Base-by-base conservation (phyloP, 768 basidiomycete genomes). In the Lentinula guzmanii region DNA sequence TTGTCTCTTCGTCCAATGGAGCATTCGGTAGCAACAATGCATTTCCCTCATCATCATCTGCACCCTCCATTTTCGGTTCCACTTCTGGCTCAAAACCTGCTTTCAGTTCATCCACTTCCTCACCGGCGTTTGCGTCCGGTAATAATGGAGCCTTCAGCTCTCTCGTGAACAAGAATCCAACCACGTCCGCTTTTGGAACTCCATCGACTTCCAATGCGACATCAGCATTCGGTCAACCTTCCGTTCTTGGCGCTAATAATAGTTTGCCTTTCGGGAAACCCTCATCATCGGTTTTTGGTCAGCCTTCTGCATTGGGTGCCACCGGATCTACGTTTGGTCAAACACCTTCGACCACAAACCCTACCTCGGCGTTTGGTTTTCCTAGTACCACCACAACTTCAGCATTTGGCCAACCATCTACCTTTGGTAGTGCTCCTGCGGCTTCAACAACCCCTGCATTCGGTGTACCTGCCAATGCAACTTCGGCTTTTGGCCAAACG, bases 21-120 rank as follows among this genome's bases (percentile, higher is more conserved):
- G 68, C 56, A 70, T 75, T 66, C 34, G 65, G 71, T 33, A 43
- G 57, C 45, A 53, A 65, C n/a, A 76, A 79, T 13, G 75, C 76
- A 6, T 81, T 81, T 62, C 51, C 65, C 16, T 39, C 51, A 18
- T 42, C 50, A 48, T 21, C 64, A 46, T 61, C 75, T 51, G 24
- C 68, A 18, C 66, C 75, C 66, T 62, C 65, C 3, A 66, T 63
- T 2, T 70, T 71, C 39, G 68, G 68, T 28, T 21, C 60, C 31
- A n/a, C 68, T 41, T 18, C 72, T 21, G 41, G 11, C 66, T 5
- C 31, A 10, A 33, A 33, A 16, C 9, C 24, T 21, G 37, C 33
- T 9, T 50, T 59, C 18, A 34, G 58, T n/a, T 34, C 58, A 13
- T 59, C 42, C 9, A 35, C 21, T 10, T 52, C 51, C n/a, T 11